Conservation (phyloP, 2,329 filamentous ascomycete species). For the Diaporthe amygdali region DNA sequence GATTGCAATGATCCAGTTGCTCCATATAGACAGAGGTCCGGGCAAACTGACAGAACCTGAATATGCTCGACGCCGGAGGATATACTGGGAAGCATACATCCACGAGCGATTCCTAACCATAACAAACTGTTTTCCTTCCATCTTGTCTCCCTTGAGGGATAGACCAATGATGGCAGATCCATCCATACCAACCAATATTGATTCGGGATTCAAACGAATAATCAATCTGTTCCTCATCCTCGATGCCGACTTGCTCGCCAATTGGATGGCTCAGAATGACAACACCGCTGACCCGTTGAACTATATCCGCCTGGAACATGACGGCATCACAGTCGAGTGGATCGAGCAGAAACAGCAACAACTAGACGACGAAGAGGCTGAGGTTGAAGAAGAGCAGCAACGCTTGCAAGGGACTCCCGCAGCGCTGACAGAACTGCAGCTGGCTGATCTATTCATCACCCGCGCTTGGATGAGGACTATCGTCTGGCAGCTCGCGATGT, state of each 20-base stretch:
- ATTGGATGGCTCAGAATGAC: slow-evolving; percentile 36
- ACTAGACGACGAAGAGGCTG: slow-evolving; percentile 43
- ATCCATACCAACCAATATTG: slow-evolving; percentile 40
- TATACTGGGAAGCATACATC: slow-evolving; percentile 62
- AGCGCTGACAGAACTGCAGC: slow-evolving; percentile 43
- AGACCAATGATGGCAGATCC: slow-evolving; percentile 38
- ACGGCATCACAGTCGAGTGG: slow-evolving; percentile 41
- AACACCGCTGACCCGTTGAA: neutral
- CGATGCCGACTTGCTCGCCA: slow-evolving; percentile 43
- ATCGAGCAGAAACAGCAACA: slow-evolving; percentile 46
- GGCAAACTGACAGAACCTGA: slow-evolving; percentile 6
- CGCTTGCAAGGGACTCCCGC: slow-evolving; percentile 11
- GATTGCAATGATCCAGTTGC: slow-evolving; percentile 32
- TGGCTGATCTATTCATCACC: slow-evolving; percentile 46
- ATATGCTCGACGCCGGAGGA: slow-evolving; percentile 46
- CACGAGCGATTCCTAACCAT: slow-evolving; percentile 63
- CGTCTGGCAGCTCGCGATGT: slow-evolving; percentile 47
- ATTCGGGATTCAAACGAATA: slow-evolving; percentile 43
- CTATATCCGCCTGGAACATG: slow-evolving; percentile 28
- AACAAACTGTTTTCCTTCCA: slow-evolving; percentile 49
- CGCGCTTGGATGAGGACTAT: slow-evolving; percentile 47
- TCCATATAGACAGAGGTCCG: slow-evolving; percentile 32
- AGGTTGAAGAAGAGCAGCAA: slow-evolving; percentile 34
- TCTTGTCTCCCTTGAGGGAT: slow-evolving; percentile 38
- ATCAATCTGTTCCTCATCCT: slow-evolving; percentile 44